Percentiles rank a stretch among this genome's conserved stretches.
Evolutionary conservation across 2,329 filamentous ascomycete species (phyloP).

Genomic region (Clonostachys rosea): DNA sequence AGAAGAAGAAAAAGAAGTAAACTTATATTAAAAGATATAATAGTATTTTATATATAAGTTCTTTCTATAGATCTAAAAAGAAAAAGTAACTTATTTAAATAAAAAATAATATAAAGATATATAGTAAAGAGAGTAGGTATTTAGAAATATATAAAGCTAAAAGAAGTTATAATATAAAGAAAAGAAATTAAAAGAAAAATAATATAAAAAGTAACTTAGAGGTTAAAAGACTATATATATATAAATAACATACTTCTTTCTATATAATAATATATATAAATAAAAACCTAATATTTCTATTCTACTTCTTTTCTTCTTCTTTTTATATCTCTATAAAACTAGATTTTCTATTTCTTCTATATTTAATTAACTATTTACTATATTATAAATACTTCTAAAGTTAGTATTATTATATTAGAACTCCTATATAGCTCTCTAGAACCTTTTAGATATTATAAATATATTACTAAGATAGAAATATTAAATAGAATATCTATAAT

Average conservation of each 20-base stretch:
- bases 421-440: background rate
- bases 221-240: background rate
- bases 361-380: background rate
- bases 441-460: background rate
- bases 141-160: too few relatives aligned
- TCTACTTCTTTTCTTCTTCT: too few relatives aligned
- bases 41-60: background rate
- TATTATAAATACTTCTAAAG: background rate
- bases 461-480: background rate
- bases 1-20: background rate
- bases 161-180: too few relatives aligned
- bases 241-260: background rate
- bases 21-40: background rate
- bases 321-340: too few relatives aligned
- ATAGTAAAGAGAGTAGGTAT: too few relatives aligned
- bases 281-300: too few relatives aligned
- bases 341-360: background rate
- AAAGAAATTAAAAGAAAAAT: too few relatives aligned
- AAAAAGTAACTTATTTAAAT: too few relatives aligned
- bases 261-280: too few relatives aligned
- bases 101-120: too few relatives aligned
- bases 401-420: background rate
- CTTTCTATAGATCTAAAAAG: too few relatives aligned
- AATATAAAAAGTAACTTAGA: too few relatives aligned
- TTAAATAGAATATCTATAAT: background rate